Evolutionary conservation across 2,329 filamentous ascomycete genomes (phyloP), one percentile per base, ranked within the genome.

Genomic region (Myrmaecium sp.): DNA sequence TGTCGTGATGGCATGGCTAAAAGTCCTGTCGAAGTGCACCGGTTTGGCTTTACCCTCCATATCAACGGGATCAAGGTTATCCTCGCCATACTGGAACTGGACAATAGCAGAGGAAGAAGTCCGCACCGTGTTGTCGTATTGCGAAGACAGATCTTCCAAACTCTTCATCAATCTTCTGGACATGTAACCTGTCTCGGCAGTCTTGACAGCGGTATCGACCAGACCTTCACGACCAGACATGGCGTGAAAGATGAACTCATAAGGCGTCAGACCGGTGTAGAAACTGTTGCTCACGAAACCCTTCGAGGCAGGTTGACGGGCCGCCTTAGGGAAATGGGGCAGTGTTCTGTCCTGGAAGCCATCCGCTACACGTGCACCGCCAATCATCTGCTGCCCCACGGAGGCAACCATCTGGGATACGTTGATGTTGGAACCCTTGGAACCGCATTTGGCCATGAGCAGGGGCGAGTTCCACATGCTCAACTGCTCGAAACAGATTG

Each of bases 141-240:
- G 73, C 1, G 80, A 82, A 1, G 84, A 93, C 3, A 95, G 58
- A 60, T 98, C 89, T 48, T 98, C 89, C 25, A 98, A 57, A 3
- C 82, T 93, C 55, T 98, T 98, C 86, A 98, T 98, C 47, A 98
- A 53, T 39, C 89, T 74, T 56, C 89, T 75, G 35, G 86, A 95
- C 89, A 98, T 98, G 57, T 98, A 98, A 36, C 89, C 89, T 7
- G 89, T 98, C 53, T 98, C 89, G 28, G 89, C 89, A 28, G 89
- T 98, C 60, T 98, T 98, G 57, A 95, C 89, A 33, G 89, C 89
- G 2, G 89, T 98, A 67, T 98, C 89, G 44, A 98, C 84, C 38
- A 98, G 60, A 70, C 89, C 89, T 69, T 95, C 89, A 71, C 89
- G 79, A 41, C 89, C 89, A 42, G 83, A 93, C 58, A 95, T 94